A percentile compares a stretch with the other conserved stretches of the same genome.
Conservation (phyloP, 192 early-diverging fungal genomes). For the Oehlia diaphana region DNA sequence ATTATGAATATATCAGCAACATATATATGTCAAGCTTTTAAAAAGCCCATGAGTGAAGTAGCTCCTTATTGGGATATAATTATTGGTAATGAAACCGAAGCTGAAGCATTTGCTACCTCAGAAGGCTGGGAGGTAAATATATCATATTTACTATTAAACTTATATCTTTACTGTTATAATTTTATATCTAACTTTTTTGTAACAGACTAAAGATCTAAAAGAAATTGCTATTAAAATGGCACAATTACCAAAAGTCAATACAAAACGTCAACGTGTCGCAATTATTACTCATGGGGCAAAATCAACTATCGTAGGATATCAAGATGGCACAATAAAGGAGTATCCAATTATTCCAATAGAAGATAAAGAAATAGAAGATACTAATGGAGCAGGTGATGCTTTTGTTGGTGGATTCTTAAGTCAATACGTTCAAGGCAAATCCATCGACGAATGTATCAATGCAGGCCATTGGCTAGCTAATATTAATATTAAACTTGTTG, state of each 20-base stretch:
- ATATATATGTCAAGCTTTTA: slow-evolving; percentile 90
- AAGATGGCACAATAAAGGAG: slow-evolving; percentile 62
- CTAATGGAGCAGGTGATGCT: slow-evolving; percentile 98
- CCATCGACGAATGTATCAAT: slow-evolving; percentile 65
- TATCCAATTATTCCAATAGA: slow-evolving; percentile 62
- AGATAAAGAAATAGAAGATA: slow-evolving; percentile 82
- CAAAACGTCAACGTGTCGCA: slow-evolving; percentile 73
- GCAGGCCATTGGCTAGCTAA: slow-evolving; percentile 93
- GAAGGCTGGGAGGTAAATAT: slow-evolving; percentile 57
- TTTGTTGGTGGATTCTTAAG: slow-evolving; percentile 94
- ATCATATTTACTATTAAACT: too few species aligned
- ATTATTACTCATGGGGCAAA: slow-evolving; percentile 91
- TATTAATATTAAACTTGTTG: slow-evolving; percentile 78
- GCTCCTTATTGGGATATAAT: slow-evolving; percentile 88
- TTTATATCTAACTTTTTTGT: neutral
- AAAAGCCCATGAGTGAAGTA: slow-evolving; percentile 70
- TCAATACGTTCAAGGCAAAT: slow-evolving; percentile 72
- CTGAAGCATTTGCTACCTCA: slow-evolving; percentile 76
- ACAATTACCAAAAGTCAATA: slow-evolving; percentile 78
- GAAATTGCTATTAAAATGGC: slow-evolving; percentile 82
- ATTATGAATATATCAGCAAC: slow-evolving; percentile 95
- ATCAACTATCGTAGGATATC: slow-evolving; percentile 68
- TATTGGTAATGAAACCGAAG: slow-evolving; percentile 98
- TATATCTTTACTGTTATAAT: neutral
- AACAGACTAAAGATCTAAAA: slow-evolving; percentile 60